These are phyloP conservation scores for Thelonectria blattea DNA, from an alignment of 2,329 filamentous ascomycete species.

Conservation along the genomic window DNA sequence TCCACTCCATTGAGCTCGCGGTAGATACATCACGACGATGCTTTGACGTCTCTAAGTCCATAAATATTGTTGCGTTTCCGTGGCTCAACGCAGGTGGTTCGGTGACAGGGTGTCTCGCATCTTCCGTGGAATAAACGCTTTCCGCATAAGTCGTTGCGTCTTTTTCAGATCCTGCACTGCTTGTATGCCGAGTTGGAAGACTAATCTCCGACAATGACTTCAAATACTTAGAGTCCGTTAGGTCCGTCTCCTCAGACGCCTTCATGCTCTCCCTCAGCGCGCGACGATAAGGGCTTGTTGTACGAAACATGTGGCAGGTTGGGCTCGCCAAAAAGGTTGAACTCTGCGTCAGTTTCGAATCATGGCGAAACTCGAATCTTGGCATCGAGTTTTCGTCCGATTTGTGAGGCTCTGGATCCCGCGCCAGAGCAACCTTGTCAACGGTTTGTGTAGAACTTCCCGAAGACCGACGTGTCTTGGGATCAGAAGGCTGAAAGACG, in stretches of 20 bases:
- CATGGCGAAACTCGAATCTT: slow-evolving; percentile 9
- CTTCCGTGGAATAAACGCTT: slow-evolving; percentile 57
- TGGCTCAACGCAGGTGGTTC: neutral
- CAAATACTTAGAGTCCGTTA: slow-evolving; percentile 46
- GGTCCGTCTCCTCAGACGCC: slow-evolving; percentile 39
- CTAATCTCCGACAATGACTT: slow-evolving; percentile 49
- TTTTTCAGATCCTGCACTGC: slow-evolving; percentile 47
- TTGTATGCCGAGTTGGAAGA: slow-evolving; percentile 49
- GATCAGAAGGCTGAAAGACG: slow-evolving; percentile 38
- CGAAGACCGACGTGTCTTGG: neutral
- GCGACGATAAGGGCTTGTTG: slow-evolving; percentile 61
- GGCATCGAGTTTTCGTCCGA: neutral
- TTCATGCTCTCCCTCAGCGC: slow-evolving; percentile 56
- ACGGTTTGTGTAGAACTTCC: slow-evolving; percentile 7
- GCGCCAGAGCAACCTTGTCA: neutral
- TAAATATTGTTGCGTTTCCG: slow-evolving; percentile 15
- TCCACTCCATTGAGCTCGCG: slow-evolving; percentile 60
- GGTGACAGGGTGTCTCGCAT: slow-evolving; percentile 20
- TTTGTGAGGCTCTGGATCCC: neutral
- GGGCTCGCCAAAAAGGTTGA: slow-evolving; percentile 61
- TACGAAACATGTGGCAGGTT: slow-evolving; percentile 57
- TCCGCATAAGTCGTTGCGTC: slow-evolving; percentile 51
- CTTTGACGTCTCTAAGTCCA: slow-evolving; percentile 22
- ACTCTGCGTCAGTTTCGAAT: slow-evolving; percentile 46
- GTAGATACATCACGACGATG: slow-evolving; percentile 48